These are phyloP conservation scores for Parsonsia alboflavescens DNA, from an alignment of 257 asterid genomes.

Conservation along the genomic window DNA sequence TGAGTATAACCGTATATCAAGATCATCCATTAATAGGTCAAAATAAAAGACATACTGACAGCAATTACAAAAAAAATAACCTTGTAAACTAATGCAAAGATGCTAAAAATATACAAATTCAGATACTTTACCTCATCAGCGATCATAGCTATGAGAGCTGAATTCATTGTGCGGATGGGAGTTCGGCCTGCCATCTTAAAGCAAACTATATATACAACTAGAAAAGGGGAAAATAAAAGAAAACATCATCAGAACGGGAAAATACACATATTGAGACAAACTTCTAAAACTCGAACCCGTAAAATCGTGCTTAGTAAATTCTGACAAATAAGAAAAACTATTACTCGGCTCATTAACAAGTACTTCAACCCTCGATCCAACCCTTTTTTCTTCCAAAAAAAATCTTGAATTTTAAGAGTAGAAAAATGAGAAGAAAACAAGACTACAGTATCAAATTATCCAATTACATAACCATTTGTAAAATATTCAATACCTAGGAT, in stretches of 20 bases:
- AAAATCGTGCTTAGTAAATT: not conserved
- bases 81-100: not conserved
- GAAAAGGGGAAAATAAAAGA: not conserved
- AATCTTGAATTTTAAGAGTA: not conserved
- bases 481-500: not conserved
- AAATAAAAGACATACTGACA: not conserved
- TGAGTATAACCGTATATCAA: not conserved
- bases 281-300: not conserved
- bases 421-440: no score
- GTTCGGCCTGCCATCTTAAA: slow-evolving; percentile 66
- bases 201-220: not conserved
- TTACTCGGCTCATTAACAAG: not conserved
- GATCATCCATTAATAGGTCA: not conserved
- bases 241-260: not conserved
- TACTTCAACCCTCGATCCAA: not conserved
- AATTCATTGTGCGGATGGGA: slow-evolving; percentile 69
- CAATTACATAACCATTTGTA: not conserved
- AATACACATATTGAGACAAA: not conserved
- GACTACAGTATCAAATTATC: not conserved
- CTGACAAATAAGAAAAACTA: not conserved
- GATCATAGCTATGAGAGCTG: slow-evolving; percentile 92
- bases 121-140: slow-evolving; percentile 71
- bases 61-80: not conserved
- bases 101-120: not conserved
- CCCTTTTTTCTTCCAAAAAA: not conserved